Base-by-base conservation (phyloP, 192 early-diverging fungal genomes). In the Umbelopsis sp. region DNA sequence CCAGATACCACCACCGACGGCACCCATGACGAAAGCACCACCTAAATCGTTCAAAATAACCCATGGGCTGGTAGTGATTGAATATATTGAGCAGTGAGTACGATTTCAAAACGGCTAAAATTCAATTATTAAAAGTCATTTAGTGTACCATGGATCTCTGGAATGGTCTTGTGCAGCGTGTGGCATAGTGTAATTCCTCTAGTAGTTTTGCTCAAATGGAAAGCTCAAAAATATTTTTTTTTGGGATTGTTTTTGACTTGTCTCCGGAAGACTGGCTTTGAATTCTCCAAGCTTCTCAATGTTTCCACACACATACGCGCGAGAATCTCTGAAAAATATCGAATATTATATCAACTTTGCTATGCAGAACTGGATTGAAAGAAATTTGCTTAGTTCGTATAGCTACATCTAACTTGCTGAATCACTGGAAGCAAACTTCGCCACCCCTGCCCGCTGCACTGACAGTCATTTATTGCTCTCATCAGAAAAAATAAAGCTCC, bases 21-120 rank as follows among this genome's bases (percentile, higher is more conserved):
- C 93, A 53, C 98, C 98, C 94, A 98, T 96, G 70, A 90, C 92
- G 79, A 99, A 99, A 21, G 93, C 92, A 69, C 86, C 92, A 49
- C 93, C 93, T 45, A 87, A 82, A 74, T 94, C 93, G 81, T 91
- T 92, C 69, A 94, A 87, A 74, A 94, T 93, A 32, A 93, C 91
- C 88, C 90, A 94, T 71, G 93, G 93, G 72, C 93, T 88, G 59
- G 4, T 49, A 43, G 16, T n/a, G 59, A 11, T 36, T 17, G 0
- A 26, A 21, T 24, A 29, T 52, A 59, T 34, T 21, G n/a, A 36
- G 11, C 8, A 4, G n/a, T 12, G 3, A 6, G 38, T 20, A 17
- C 22, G 25, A 17, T 52, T 21, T 66, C 11, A 4, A 14, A 36
- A 62, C 31, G 10, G 20, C 9, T 65, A 12, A 44, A n/a, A 20